phyloP scores from a whole-genome alignment of 208 protist species.

The Crithidia thermophila region DNA sequence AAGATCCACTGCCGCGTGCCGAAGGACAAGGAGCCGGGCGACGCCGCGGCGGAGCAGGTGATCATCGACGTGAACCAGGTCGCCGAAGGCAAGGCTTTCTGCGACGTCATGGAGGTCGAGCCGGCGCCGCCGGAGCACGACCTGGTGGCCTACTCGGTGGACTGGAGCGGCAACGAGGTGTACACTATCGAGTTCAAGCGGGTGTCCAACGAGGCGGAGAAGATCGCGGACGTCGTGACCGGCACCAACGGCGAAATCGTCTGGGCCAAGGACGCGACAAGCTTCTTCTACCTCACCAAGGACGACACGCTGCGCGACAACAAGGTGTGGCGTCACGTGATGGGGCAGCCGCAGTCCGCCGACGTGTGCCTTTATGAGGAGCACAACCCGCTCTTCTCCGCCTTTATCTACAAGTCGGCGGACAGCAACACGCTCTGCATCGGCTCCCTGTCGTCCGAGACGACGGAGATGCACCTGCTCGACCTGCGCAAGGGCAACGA shows the following conservation, averaged over 20 bases:
- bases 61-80: conserved; percentile 84
- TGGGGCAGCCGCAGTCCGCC: conserved; percentile 65
- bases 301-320: conserved; percentile 77
- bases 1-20: conserved; percentile 86
- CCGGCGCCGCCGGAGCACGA: conserved; percentile 65
- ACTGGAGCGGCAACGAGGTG: conserved; percentile 84
- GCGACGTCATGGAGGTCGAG: conserved; percentile 57
- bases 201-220: conserved; percentile 20
- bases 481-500: conserved; percentile 70
- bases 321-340: conserved; percentile 88
- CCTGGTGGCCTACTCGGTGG: conserved; percentile 82
- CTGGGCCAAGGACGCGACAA: conserved; percentile 61
- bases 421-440: conserved; percentile 74
- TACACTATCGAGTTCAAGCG: conserved; percentile 79
- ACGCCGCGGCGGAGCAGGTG: conserved; percentile 66
- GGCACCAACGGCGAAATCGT: conserved; percentile 78
- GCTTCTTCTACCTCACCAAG: conserved; percentile 88
- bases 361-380: conserved; percentile 87
- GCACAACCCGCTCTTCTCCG: conserved; percentile 74
- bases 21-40: conserved; percentile 44
- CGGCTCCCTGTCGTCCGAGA: conserved; percentile 71
- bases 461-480: conserved; percentile 76
- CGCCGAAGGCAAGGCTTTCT: conserved; percentile 84
- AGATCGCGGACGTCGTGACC: conserved; percentile 51
- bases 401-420: conserved; percentile 51